phyloP scores from a whole-genome alignment of 2,329 filamentous ascomycete species.

The Lithohypha guttulata region DNA sequence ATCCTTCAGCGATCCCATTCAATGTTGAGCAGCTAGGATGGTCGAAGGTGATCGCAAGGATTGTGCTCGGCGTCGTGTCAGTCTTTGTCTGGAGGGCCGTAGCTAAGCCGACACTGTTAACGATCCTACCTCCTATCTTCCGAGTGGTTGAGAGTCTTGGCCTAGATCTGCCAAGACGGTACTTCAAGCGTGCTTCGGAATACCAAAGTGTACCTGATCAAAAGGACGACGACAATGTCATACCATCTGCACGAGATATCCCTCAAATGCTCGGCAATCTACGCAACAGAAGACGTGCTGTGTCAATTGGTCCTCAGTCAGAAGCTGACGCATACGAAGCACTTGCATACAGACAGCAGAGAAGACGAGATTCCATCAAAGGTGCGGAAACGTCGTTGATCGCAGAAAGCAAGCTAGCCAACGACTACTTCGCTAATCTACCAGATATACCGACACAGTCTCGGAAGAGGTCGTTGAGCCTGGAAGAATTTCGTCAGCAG shows the following conservation, averaged over 20 bases:
- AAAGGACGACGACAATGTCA: slow-evolving; percentile 71
- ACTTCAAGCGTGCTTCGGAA: slow-evolving; percentile 82
- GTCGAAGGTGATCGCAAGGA: slow-evolving; percentile 51
- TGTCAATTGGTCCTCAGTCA: slow-evolving; percentile 88
- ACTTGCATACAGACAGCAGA: slow-evolving; percentile 74
- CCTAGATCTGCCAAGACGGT: slow-evolving; percentile 70
- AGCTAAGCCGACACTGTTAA: slow-evolving; percentile 75
- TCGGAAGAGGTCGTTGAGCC: slow-evolving; percentile 24
- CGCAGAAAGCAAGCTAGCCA: slow-evolving; percentile 11
- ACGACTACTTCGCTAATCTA: slow-evolving; percentile 8
- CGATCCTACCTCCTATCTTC: slow-evolving; percentile 72
- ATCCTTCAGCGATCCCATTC: slow-evolving; percentile 53
- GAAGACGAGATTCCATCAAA: slow-evolving; percentile 46
- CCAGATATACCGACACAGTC: slow-evolving; percentile 1
- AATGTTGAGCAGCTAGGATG: slow-evolving; percentile 56
- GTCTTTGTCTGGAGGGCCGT: slow-evolving; percentile 84
- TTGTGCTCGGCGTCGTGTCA: slow-evolving; percentile 67
- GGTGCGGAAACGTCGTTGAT: slow-evolving; percentile 20
- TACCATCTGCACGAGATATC: slow-evolving; percentile 81
- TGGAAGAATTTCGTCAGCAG: slow-evolving; percentile 59
- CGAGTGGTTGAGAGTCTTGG: slow-evolving; percentile 71
- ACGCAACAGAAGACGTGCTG: slow-evolving; percentile 61
- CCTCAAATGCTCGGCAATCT: slow-evolving; percentile 73
- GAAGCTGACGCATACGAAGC: slow-evolving; percentile 95
- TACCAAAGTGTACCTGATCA: slow-evolving; percentile 73